These are phyloP conservation scores for Bromus sterilis DNA, from an alignment of 176 grass and related monocot genomes.

Conservation along the genomic window DNA sequence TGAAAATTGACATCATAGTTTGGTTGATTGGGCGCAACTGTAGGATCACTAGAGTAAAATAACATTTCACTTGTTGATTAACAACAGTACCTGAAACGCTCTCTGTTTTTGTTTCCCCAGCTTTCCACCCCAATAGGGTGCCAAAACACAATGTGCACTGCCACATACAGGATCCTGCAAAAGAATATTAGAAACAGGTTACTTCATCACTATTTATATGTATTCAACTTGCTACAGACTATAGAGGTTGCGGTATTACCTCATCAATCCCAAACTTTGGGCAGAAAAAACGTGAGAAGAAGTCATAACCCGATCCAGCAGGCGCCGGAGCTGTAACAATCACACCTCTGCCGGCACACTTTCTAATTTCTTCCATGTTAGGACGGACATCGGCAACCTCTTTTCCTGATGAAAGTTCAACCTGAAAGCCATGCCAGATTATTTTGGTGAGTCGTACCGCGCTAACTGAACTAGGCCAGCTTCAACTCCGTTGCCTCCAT, in stretches of 20 bases:
- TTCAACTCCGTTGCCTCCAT: not conserved
- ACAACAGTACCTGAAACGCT: constrained; percentile 47
- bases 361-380: constrained; percentile 47
- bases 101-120: constrained; percentile 49
- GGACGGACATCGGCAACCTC: constrained; percentile 56
- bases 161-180: constrained; percentile 73
- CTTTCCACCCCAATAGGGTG: constrained; percentile 72
- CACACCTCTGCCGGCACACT: constrained; percentile 41
- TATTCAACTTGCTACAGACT: not conserved
- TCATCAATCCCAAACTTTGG: constrained; percentile 65
- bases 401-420: constrained; percentile 78
- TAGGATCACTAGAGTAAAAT: not conserved
- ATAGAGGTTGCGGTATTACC: constrained; percentile 35
- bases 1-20: not conserved
- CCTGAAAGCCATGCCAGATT: constrained; percentile 26
- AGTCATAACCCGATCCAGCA: constrained; percentile 67
- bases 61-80: not conserved
- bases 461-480: not conserved
- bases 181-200: not conserved
- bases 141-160: constrained; percentile 60
- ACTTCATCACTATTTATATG: not conserved
- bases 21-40: not conserved
- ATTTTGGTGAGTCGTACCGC: not conserved
- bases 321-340: constrained; percentile 60
- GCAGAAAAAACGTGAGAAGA: constrained; percentile 60